Base-by-base conservation (phyloP, 305 asterid species). In the Fraxinus floribunda region DNA sequence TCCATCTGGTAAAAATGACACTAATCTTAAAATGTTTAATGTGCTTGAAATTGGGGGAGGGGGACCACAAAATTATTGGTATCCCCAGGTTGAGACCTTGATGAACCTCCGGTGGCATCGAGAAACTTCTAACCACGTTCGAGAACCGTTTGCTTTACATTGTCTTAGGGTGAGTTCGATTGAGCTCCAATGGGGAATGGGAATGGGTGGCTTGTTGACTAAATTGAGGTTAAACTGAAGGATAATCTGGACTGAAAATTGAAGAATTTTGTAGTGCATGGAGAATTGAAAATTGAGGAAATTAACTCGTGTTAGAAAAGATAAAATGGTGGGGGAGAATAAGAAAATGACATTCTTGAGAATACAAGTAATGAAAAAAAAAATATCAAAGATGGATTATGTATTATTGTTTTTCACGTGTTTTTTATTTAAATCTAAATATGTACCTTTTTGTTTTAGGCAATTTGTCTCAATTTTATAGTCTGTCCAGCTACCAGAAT, bases 1-100 rank as follows among this genome's bases (percentile, higher is more conserved):
- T 30, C 11, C 29, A 46, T 60, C 78, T 44, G 85, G 86, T 81
- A 79, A 83, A 87, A 86, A 71, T 29, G 39, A 16, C 76, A 70
- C 24, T 30, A 32, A 32, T 32, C 26, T 6, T 71, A 71, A 71
- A 71, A 71, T 15, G 36, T 29, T 30, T 9, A 15, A 11, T 16
- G 39, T 71, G 76, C 44, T 71, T 32, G 44, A 71, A 29, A 71
- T 34, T 71, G 44, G 76, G 46, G 76, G 18, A 71, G 24, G 46
- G 24, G 76, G n/a, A 16, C 24, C 13, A 2, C 13, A 30, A 70
- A 32, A 15, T 15, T 34, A 18, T 30, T 34, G 41, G 13, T 71
- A 15, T 30, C 18, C 76, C 41, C 11, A 30, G 38, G 11, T 13
- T 71, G 76, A 71, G 44, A 71, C 76, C 22, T 32, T 2, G 34